Evolutionary conservation across 306 rosid genomes (phyloP).

Genomic region (Luffa aegyptiaca): DNA sequence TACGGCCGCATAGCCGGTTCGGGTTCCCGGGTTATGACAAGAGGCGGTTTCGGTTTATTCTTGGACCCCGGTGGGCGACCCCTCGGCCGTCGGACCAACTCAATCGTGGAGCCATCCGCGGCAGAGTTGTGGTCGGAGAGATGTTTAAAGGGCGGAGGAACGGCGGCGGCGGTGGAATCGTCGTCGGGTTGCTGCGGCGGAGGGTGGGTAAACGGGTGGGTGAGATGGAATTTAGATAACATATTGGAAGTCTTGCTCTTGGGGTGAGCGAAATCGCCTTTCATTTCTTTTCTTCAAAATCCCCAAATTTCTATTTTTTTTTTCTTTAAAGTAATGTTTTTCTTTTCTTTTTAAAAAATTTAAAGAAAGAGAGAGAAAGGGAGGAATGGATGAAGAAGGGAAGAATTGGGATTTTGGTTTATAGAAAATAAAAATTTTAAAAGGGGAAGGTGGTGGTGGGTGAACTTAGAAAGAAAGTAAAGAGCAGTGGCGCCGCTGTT

Average conservation of each 20-base stretch:
- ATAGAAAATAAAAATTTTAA: not conserved
- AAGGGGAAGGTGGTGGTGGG: slow-evolving; percentile 29
- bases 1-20: slow-evolving; percentile 86
- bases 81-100: slow-evolving; percentile 59
- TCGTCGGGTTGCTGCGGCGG: slow-evolving; percentile 25
- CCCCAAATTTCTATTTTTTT: too few relatives aligned
- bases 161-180: slow-evolving; percentile 35
- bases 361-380: not conserved
- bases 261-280: not conserved
- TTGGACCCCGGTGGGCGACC: slow-evolving; percentile 97
- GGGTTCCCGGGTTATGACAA: slow-evolving; percentile 59
- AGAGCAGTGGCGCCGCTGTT: slow-evolving; percentile 82
- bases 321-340: not conserved
- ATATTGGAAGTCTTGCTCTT: slow-evolving; percentile 31
- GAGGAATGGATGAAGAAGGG: not conserved
- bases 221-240: slow-evolving; percentile 74
- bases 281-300: not conserved
- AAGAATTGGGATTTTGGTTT: not conserved
- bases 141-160: not conserved
- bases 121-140: not conserved
- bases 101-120: slow-evolving; percentile 70
- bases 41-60: slow-evolving; percentile 72
- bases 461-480: slow-evolving; percentile 63
- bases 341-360: not conserved
- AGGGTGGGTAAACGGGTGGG: slow-evolving; percentile 30